Base-by-base conservation (phyloP, 2,329 filamentous ascomycete species). In the Xylaria sp. region DNA sequence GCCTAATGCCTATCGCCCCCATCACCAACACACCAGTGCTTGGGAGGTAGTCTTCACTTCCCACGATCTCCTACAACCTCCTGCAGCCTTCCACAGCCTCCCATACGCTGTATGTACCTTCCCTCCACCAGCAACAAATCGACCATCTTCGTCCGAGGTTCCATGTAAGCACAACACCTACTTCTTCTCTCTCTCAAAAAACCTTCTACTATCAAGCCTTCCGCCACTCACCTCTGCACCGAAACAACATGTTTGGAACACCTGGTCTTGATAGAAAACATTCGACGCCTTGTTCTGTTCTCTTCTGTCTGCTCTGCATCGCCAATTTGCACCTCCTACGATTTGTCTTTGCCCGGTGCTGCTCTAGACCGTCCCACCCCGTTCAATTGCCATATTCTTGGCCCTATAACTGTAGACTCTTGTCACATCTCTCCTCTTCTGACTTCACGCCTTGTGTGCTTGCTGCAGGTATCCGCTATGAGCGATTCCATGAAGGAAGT, bases 401-500 rank as follows among this genome's bases (percentile, higher is more conserved):
- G 55, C 59, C 20, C 27, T 25, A 17, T 27, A 20, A 39, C 49
- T 36, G 49, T 55, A 38, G 22, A 53, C 45, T 31, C 53, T 47
- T 60, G 38, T 61, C 50, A 53, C 59, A 56, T 39, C 56, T 59
- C 54, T 53, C 39, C 63, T 55, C 61, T 25, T 54, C 63, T 69
- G 63, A 73, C 67, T 70, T 72, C 59, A 73, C 74, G 73, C 70
- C 71, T 74, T 73, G 69, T 73, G 66, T 73, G 70, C 71, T 73
- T 72, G 65, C 73, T 73, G 69, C 63, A 72, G 70, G 72, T 76
- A 70, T 75, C 68, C 74, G 76, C 76, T 78, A 78, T 78, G 77
- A 73, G 75, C 76, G 76, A 77, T 74, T 75, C 75, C 73, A 76
- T 78, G 74, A 76, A 75, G 73, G 73, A 77, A 76, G 76, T 77